Conservation (phyloP, 2,329 filamentous ascomycete genomes). For the Nectriaceae sp. region DNA sequence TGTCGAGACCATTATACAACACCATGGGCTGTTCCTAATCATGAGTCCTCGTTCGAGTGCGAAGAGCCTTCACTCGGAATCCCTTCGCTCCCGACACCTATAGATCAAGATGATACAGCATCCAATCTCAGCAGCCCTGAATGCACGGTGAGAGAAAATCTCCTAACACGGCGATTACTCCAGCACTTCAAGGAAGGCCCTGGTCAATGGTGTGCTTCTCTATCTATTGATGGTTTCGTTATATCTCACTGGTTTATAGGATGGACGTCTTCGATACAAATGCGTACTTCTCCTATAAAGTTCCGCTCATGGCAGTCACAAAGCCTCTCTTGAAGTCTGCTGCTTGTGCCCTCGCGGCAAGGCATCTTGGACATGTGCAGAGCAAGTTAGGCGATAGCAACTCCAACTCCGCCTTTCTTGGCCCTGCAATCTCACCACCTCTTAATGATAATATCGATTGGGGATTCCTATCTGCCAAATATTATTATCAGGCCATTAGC, state of each 20-base stretch:
- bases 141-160: neutral
- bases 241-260: slow-evolving; percentile 8
- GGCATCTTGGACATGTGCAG: slow-evolving; percentile 13
- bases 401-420: neutral
- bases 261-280: slow-evolving; percentile 27
- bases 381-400: neutral
- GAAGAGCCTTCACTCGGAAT: neutral
- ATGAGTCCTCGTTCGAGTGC: neutral
- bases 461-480: neutral
- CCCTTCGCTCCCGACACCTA: neutral
- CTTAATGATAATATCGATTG: neutral
- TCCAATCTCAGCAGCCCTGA: too few species aligned
- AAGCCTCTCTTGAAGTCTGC: slow-evolving; percentile 19
- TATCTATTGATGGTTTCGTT: rapidly evolving
- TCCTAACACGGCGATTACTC: slow-evolving; percentile 14
- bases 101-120: too few species aligned
- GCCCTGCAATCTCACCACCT: neutral
- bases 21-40: neutral
- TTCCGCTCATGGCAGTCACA: slow-evolving; percentile 22
- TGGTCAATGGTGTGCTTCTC: slow-evolving; percentile 20
- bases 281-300: slow-evolving; percentile 23
- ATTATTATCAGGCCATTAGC: neutral
- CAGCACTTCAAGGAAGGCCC: slow-evolving; percentile 24
- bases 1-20: too few species aligned
- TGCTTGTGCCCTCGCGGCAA: slow-evolving; percentile 22